Evolutionary conservation across 2,329 filamentous ascomycete species (phyloP).

Genomic region (Fusarium sp.): DNA sequence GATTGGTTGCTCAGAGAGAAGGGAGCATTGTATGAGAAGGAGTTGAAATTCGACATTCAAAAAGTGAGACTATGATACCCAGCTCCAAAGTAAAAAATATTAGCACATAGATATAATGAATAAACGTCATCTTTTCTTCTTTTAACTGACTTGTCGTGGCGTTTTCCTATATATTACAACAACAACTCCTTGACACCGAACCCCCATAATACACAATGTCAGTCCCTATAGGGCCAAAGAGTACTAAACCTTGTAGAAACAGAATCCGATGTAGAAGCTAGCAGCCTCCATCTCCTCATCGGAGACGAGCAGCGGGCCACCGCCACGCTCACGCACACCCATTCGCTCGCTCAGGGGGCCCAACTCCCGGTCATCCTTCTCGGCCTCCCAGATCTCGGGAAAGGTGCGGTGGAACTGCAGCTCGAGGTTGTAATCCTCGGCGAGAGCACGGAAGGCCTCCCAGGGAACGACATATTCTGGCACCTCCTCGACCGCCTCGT

Average conservation of each 20-base stretch:
- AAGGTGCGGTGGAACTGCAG: slow-evolving; percentile 94
- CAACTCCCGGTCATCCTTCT: slow-evolving; percentile 84
- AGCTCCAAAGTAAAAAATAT: slow-evolving; percentile 34
- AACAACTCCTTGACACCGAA: slow-evolving; percentile 12
- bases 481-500: slow-evolving; percentile 94
- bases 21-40: slow-evolving; percentile 31
- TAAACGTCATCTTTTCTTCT: slow-evolving; percentile 25
- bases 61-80: slow-evolving; percentile 47
- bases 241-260: slow-evolving; percentile 87
- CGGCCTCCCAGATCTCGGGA: slow-evolving; percentile 87
- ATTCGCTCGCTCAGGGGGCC: slow-evolving; percentile 93
- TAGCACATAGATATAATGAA: slow-evolving; percentile 32
- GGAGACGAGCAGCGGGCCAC: slow-evolving; percentile 74
- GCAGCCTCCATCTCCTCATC: slow-evolving; percentile 93
- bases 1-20: not conserved
- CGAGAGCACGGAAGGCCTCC: slow-evolving; percentile 95
- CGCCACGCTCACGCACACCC: slow-evolving; percentile 80
- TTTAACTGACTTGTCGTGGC: slow-evolving; percentile 1
- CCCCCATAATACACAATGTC: slow-evolving; percentile 5
- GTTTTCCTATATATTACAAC: slow-evolving; percentile 4
- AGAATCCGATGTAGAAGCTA: slow-evolving; percentile 92
- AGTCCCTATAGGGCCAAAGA: not conserved
- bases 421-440: slow-evolving; percentile 96
- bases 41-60: slow-evolving; percentile 39
- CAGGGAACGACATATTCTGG: slow-evolving; percentile 98